These are phyloP conservation scores for Rhododendron simsii DNA, from an alignment of 148 eudicot genomes.

Conservation along the genomic window DNA sequence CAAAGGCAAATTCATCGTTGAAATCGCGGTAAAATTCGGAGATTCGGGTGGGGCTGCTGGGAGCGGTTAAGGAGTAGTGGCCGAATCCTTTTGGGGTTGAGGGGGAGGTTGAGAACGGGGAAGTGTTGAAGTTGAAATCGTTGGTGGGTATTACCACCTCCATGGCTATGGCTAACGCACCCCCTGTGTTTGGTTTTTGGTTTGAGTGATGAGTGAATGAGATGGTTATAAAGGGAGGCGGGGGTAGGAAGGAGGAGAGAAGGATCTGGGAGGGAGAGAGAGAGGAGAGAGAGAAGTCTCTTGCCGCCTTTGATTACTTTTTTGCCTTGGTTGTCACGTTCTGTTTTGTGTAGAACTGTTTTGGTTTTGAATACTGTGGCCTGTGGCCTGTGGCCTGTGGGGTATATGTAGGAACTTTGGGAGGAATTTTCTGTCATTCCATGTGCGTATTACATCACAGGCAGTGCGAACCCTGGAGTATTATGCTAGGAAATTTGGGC, in stretches of 20 bases:
- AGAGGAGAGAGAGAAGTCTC: background rate
- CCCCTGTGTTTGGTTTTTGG: no score
- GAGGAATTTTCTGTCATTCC: background rate
- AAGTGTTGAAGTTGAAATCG: conserved; percentile 33
- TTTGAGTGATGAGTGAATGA: background rate
- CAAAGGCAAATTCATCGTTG: conserved; percentile 32
- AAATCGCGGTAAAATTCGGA: conserved; percentile 18
- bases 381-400: background rate
- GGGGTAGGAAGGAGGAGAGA: background rate
- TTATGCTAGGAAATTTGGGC: no score
- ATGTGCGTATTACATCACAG: no score
- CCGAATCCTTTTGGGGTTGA: conserved; percentile 45
- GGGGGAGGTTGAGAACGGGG: conserved; percentile 29
- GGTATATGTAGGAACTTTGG: background rate
- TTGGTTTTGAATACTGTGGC: background rate
- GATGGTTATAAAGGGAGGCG: background rate
- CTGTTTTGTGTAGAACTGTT: background rate
- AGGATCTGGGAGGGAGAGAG: background rate
- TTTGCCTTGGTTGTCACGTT: background rate
- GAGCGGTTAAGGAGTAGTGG: conserved; percentile 40
- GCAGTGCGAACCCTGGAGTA: no score
- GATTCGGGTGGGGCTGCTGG: conserved; percentile 35
- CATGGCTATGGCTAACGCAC: conserved; percentile 18
- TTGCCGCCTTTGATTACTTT: conserved; percentile 21
- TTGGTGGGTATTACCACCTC: conserved; percentile 22